phyloP scores from a whole-genome alignment of 2,329 filamentous ascomycete genomes.

The Cyphellophora europaea region DNA sequence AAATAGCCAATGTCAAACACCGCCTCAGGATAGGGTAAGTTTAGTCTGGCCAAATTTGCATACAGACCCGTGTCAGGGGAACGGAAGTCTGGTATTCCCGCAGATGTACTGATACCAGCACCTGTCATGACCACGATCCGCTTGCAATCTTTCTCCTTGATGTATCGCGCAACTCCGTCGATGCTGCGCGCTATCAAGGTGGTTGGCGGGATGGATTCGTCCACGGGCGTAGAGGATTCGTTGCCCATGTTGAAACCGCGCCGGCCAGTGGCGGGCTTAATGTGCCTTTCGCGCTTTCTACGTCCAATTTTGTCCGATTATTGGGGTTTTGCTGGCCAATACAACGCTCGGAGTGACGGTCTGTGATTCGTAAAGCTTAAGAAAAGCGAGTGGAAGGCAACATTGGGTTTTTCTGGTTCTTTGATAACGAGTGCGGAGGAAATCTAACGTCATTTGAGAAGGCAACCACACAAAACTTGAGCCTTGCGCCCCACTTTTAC shows the following conservation, averaged over 20 bases:
- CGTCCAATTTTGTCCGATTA: slow-evolving; percentile 35
- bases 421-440: too few species aligned
- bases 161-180: slow-evolving; percentile 67
- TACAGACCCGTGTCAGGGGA: slow-evolving; percentile 91
- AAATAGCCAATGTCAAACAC: slow-evolving; percentile 94
- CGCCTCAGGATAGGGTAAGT: slow-evolving; percentile 81
- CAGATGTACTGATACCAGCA: slow-evolving; percentile 62
- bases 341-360: too few species aligned
- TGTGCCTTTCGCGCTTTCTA: slow-evolving; percentile 34
- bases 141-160: slow-evolving; percentile 57
- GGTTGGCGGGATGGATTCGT: slow-evolving; percentile 53
- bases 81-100: slow-evolving; percentile 80
- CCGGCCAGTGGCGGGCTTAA: slow-evolving; percentile 23
- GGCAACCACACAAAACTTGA: too few species aligned
- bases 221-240: slow-evolving; percentile 60
- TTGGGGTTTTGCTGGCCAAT: too few species aligned
- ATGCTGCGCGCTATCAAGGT: slow-evolving; percentile 62
- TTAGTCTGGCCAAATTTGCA: slow-evolving; percentile 75
- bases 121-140: slow-evolving; percentile 80
- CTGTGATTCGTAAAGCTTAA: too few species aligned
- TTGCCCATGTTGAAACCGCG: slow-evolving; percentile 65
- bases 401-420: too few species aligned
- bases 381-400: too few species aligned
- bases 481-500: too few species aligned
- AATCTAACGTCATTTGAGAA: too few species aligned